Evolutionary conservation across 306 rosid species (phyloP).

Genomic region (Lathyrus sativus): DNA sequence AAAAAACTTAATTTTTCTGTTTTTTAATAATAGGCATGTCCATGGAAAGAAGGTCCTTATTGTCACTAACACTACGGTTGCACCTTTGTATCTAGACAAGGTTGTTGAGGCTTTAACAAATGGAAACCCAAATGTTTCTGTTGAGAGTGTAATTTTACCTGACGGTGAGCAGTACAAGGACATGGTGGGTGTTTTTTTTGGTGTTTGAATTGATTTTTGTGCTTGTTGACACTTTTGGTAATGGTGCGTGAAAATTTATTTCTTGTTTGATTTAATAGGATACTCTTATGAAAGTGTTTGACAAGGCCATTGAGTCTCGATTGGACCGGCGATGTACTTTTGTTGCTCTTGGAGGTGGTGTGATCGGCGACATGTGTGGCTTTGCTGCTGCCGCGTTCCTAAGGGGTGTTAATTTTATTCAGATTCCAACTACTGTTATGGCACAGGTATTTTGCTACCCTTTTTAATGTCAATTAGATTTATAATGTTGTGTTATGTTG

Average conservation of each 20-base stretch:
- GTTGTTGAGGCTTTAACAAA: slow-evolving; percentile 74
- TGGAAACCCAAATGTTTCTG: slow-evolving; percentile 80
- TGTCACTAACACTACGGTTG: slow-evolving; percentile 81
- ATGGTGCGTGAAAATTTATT: slow-evolving; percentile 31
- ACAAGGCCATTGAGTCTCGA: slow-evolving; percentile 86
- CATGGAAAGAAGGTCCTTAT: slow-evolving; percentile 92
- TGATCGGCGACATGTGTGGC: slow-evolving; percentile 96
- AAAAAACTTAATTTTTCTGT: too few species aligned
- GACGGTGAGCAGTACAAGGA: slow-evolving; percentile 94
- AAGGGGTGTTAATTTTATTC: slow-evolving; percentile 93
- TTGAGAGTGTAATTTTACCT: slow-evolving; percentile 77
- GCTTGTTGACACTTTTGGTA: not conserved
- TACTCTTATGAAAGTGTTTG: slow-evolving; percentile 90
- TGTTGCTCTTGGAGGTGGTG: slow-evolving; percentile 99
- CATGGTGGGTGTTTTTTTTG: slow-evolving; percentile 57
- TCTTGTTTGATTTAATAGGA: slow-evolving; percentile 57
- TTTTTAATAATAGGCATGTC: slow-evolving; percentile 66
- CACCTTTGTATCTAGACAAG: slow-evolving; percentile 77
- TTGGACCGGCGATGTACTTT: slow-evolving; percentile 79
- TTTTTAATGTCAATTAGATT: not conserved
- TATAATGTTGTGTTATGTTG: slow-evolving; percentile 3
- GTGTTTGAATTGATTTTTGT: slow-evolving; percentile 11
- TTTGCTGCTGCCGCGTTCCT: slow-evolving; percentile 86
- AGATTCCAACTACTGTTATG: slow-evolving; percentile 96
- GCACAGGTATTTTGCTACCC: slow-evolving; percentile 66